phyloP scores from a whole-genome alignment of 768 basidiomycete species.

The Ramaria sp. region DNA sequence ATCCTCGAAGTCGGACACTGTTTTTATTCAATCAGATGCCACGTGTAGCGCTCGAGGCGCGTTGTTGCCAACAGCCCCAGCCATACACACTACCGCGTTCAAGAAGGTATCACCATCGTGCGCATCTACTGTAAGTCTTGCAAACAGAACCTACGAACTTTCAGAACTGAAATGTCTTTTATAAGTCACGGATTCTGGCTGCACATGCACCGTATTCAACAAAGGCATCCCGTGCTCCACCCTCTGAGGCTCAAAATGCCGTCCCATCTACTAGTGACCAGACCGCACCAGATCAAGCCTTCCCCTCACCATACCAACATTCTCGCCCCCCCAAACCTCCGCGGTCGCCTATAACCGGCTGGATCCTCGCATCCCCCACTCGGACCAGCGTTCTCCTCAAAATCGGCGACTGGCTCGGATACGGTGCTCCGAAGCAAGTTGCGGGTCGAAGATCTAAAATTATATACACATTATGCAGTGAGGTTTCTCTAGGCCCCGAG shows the following conservation, averaged over 20 bases:
- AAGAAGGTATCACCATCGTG: no score
- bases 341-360: not conserved
- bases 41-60: no score
- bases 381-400: conserved; percentile 28
- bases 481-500: conserved; percentile 47
- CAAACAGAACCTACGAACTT: no score
- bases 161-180: no score
- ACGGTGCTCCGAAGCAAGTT: conserved; percentile 47
- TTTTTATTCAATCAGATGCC: no score
- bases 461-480: conserved; percentile 48
- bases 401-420: conserved; percentile 44
- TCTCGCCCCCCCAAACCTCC: not conserved
- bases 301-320: conserved; percentile 3
- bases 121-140: no score
- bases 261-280: not conserved
- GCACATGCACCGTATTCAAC: not conserved
- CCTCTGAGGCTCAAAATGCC: not conserved
- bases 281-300: not conserved
- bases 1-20: no score
- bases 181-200: no score
- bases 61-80: no score
- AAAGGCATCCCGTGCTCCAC: not conserved
- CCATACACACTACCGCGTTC: no score
- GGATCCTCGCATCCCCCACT: conserved; percentile 1
- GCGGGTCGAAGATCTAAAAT: conserved; percentile 48